Evolutionary conservation across 2,329 filamentous ascomycete genomes (phyloP).

Genomic region (Hypoxylon sp.): DNA sequence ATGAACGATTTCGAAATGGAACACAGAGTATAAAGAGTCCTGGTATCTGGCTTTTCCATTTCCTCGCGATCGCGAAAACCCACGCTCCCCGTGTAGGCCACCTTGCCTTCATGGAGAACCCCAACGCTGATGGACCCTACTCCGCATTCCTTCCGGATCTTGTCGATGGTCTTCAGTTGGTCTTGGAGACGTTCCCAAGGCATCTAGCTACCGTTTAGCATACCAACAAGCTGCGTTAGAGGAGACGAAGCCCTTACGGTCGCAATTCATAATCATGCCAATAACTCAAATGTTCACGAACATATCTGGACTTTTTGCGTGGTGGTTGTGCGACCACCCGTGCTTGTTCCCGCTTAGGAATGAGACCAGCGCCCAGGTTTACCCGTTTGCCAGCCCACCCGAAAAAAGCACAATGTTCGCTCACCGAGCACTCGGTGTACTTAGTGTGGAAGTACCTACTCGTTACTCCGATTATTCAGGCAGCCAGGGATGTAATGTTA

Average conservation of each 20-base stretch:
- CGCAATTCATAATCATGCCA: neutral
- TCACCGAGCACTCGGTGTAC: too few relatives aligned
- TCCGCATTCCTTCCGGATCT: neutral
- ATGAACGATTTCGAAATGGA: constrained; percentile 11
- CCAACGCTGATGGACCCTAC: constrained; percentile 4
- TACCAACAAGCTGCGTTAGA: neutral
- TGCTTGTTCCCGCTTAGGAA: neutral
- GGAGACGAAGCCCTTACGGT: neutral
- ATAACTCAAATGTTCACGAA: neutral
- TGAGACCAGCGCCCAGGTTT: neutral
- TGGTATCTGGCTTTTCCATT: neutral
- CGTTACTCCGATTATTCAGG: too few relatives aligned
- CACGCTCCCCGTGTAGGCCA: constrained; percentile 1
- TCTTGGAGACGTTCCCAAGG: neutral
- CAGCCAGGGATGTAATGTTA: too few relatives aligned
- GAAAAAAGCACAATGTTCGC: too few relatives aligned
- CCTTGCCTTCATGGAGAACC: constrained; percentile 2
- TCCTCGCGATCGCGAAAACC: neutral
- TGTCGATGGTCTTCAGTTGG: neutral
- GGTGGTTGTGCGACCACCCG: neutral
- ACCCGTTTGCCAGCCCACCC: too few relatives aligned
- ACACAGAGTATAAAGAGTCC: constrained; percentile 3
- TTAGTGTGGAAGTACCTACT: too few relatives aligned
- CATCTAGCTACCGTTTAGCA: neutral
- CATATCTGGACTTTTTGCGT: neutral